Conservation (phyloP, 495 filamentous ascomycete species). For the Hyaloscypha hepaticicola region DNA sequence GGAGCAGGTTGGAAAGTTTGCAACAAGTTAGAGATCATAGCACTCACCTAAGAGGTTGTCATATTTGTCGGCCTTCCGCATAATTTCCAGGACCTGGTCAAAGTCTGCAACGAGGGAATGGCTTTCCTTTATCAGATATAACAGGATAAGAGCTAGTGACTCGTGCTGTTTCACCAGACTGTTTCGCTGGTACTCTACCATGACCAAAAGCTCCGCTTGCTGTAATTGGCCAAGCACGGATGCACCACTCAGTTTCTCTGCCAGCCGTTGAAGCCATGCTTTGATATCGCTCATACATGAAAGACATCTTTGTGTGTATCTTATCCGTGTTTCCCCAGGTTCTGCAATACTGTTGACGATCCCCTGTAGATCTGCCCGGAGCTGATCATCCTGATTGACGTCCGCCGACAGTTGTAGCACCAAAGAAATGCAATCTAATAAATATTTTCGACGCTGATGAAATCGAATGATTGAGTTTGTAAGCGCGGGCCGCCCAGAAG, state of each 20-base stretch:
- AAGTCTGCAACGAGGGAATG: conserved; percentile 72
- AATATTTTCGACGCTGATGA: conserved; percentile 72
- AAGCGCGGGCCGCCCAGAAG: conserved; percentile 64
- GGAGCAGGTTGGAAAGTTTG: background rate
- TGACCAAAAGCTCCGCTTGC: conserved; percentile 61
- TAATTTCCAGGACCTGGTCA: conserved; percentile 57
- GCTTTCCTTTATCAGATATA: conserved; percentile 71
- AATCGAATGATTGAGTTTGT: conserved; percentile 79
- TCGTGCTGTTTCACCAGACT: conserved; percentile 86
- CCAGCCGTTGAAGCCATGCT: conserved; percentile 65
- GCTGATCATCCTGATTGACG: conserved; percentile 38
- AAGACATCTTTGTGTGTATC: conserved; percentile 68
- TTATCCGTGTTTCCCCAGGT: conserved; percentile 20
- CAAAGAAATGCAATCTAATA: conserved; percentile 81
- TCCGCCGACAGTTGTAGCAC: conserved; percentile 65
- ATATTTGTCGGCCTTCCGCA: conserved; percentile 70
- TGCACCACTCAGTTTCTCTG: conserved; percentile 68
- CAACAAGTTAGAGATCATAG: background rate
- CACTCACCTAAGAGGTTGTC: conserved; percentile 51
- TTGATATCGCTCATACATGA: conserved; percentile 70
- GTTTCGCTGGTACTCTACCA: conserved; percentile 66
- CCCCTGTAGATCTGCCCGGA: conserved; percentile 32
- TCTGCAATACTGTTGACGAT: conserved; percentile 33
- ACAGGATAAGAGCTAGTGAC: conserved; percentile 72
- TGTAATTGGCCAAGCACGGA: conserved; percentile 63